Evolutionary conservation across 345 rosid genomes (phyloP), one percentile per base, ranked within the genome.

Genomic region (Lepidium sativum): DNA sequence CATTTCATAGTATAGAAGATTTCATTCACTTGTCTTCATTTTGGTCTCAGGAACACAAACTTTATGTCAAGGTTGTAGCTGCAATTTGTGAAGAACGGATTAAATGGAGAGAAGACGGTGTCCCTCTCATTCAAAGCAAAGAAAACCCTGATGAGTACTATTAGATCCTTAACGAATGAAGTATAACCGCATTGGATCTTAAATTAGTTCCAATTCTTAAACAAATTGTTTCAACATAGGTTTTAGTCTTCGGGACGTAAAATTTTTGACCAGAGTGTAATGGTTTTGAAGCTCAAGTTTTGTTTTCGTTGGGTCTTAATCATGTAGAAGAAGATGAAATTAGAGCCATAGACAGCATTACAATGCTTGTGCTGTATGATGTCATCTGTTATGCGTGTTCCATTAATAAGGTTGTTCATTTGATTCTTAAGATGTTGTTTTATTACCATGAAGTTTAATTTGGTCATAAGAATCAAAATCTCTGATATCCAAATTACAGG

Each of bases 31-130:
- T 33, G 48, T 35, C 52, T 3, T 2, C 6, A 27, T 38, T n/a
- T 58, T 41, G 40, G 44, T 34, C 44, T 33, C 52, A 92, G 98
- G 98, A 89, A 75, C 98, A 89, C 71, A 71, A 59, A 39, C 76
- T 92, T 41, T 92, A 89, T 48, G 97, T 80, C 5, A 87, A 92
- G 52, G 94, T 84, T 23, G 73, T 70, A 13, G 75, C 78, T 54
- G 96, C 94, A 5, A 45, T 89, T 20, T 79, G 91, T 9, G 88
- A 92, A 70, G 92, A 80, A 9, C 83, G 90, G 20, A 74, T 92
- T 47, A 69, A 68, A 67, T 87, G 94, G 97, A 81, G 97, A 76
- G 85, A 84, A 66, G 98, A 92, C 13, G 95, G 88, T 0, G 92
- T 87, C 40, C 96, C 96, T 65, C 74, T 90, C 67, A 83, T 92